Evolutionary conservation across 2,329 filamentous ascomycete species (phyloP), one percentile per base, ranked within the genome.

Genomic region (Celoporthe dispersa): DNA sequence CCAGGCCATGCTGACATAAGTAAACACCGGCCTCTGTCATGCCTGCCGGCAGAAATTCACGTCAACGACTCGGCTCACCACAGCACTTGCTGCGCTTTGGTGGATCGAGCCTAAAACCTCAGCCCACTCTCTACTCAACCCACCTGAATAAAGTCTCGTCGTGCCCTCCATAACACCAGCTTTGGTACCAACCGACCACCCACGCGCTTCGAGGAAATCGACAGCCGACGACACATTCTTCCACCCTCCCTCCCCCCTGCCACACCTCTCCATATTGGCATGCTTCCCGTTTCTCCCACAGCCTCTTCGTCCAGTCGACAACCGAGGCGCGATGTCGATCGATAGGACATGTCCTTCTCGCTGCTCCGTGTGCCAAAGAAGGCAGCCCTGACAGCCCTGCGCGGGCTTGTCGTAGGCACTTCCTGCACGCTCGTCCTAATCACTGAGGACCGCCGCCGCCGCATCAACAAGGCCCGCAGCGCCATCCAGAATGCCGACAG

Each of bases 381-480:
- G 77, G 80, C 80, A 68, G 82, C 82, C 73, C 75, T 85, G 73
- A 82, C 81, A 75, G 79, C 81, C 35, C 78, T 84, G 64, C 81
- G 82, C 51, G 80, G 81, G 41, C 79, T 85, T 62, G 80, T 82
- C 39, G 74, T 84, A 12, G 83, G 83, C 69, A 85, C 83, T 1
- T 82, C 82, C 5, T 84, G 82, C 76, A 81, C 82, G 31, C 75
- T 84, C 59, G 81, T 80, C 39, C 73, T 84, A 55, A 71, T 84
- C 68, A 79, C 79, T 67, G 83, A 84, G 73, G 83, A 84, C 74
- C 83, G 82, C 35, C 80, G 82, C 60, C 80, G 83, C 16, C 79
- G 81, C 53, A 84, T 85, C 74, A 80, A 81, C 64, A 75, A 79
- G 53, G 82, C 80, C 25, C 77, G 79, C 62, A 75, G 76, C 64